Conservation (phyloP, 2,329 filamentous ascomycete genomes). For the Arthrobotrys megalospora region DNA sequence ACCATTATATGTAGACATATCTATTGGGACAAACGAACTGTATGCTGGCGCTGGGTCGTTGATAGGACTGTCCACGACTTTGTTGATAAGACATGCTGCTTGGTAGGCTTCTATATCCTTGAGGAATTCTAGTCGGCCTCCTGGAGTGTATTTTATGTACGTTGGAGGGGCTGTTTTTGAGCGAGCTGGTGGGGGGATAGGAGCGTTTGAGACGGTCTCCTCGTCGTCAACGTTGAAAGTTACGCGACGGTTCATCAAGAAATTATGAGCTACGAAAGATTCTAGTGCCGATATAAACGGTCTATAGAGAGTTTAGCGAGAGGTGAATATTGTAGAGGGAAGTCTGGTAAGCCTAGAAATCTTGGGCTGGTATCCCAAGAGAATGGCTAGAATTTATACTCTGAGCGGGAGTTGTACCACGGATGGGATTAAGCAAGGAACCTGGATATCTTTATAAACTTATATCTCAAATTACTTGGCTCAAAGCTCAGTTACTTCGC, state of each 20-base stretch:
- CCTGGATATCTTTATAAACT: constrained; percentile 1
- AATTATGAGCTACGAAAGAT: background rate
- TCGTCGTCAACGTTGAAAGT: constrained; percentile 36
- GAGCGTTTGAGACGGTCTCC: constrained; percentile 19
- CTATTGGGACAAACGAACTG: constrained; percentile 7
- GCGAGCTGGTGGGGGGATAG: background rate
- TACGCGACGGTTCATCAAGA: constrained; percentile 38
- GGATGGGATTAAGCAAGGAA: background rate
- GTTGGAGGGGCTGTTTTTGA: constrained; percentile 18
- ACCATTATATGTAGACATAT: background rate
- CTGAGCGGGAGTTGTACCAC: background rate
- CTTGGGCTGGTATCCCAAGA: background rate
- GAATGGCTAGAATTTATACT: background rate
- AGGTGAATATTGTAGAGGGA: background rate
- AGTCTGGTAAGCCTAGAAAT: background rate
- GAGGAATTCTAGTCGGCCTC: constrained; percentile 37
- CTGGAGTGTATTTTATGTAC: constrained; percentile 30
- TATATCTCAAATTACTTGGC: background rate
- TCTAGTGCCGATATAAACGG: too few relatives aligned
- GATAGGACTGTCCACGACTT: constrained; percentile 12
- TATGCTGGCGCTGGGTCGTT: constrained; percentile 41
- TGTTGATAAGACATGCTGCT: constrained; percentile 48
- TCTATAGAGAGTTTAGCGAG: background rate
- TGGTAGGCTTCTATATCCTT: constrained; percentile 49
- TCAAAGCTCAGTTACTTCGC: too few relatives aligned